Percentiles rank a stretch among this genome's conserved stretches.
These are phyloP conservation scores for Cercophora sp. DNA, from an alignment of 495 filamentous ascomycete genomes.

Conservation along the genomic window DNA sequence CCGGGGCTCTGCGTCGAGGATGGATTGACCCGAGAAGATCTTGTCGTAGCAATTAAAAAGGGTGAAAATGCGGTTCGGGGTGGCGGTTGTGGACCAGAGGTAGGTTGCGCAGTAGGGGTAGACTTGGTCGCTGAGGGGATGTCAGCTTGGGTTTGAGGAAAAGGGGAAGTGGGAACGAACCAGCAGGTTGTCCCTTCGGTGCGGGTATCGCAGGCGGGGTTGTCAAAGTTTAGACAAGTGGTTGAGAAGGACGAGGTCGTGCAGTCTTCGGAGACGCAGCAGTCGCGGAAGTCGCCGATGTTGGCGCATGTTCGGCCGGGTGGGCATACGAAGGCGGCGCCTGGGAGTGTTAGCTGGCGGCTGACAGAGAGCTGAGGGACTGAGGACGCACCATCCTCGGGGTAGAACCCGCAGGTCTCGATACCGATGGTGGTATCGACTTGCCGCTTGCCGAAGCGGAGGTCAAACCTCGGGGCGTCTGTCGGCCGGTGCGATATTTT, in stretches of 20 bases:
- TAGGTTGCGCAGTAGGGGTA: conserved; percentile 10
- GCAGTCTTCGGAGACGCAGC: conserved; percentile 6
- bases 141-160: background rate
- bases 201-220: background rate
- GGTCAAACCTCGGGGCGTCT: background rate
- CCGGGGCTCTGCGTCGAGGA: conserved; percentile 4
- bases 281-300: conserved; percentile 8
- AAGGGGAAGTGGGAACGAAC: background rate
- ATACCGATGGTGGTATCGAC: background rate
- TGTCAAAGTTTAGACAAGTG: background rate
- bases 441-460: too few relatives aligned
- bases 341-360: too few relatives aligned
- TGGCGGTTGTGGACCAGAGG: conserved; percentile 9
- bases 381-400: conserved; percentile 1
- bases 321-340: background rate
- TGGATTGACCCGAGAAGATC: background rate
- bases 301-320: conserved; percentile 6
- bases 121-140: background rate
- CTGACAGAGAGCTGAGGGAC: too few relatives aligned
- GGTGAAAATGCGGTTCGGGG: conserved; percentile 6
- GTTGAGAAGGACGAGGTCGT: background rate
- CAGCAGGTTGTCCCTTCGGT: background rate
- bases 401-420: conserved; percentile 11
- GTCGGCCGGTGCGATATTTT: conserved; percentile 4
- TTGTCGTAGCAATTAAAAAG: conserved; percentile 11